These are phyloP conservation scores for Beauveria australis DNA, from an alignment of 2,329 filamentous ascomycete species.

Conservation along the genomic window DNA sequence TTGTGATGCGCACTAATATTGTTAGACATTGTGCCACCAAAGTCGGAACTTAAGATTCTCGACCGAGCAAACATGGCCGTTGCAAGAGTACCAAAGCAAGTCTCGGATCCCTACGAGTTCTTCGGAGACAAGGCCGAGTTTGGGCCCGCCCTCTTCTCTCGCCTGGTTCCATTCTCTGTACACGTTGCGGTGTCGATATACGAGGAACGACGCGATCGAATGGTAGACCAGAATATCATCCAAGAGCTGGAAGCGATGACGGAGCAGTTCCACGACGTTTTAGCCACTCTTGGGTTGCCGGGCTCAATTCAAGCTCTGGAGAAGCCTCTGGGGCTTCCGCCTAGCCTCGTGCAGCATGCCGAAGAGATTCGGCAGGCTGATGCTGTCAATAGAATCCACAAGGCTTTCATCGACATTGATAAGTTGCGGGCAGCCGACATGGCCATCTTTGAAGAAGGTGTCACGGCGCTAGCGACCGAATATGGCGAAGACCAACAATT, in stretches of 20 bases:
- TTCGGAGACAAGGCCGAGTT: constrained; percentile 75
- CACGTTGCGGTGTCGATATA: constrained; percentile 95
- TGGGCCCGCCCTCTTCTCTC: constrained; percentile 77
- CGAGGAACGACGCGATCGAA: constrained; percentile 79
- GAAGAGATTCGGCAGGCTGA: constrained; percentile 92
- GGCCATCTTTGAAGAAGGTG: constrained; percentile 74
- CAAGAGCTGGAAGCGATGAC: constrained; percentile 77
- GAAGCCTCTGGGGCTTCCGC: constrained; percentile 84
- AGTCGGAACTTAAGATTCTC: constrained; percentile 76
- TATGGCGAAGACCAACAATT: constrained; percentile 74
- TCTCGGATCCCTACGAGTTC: constrained; percentile 70
- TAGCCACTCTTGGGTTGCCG: constrained; percentile 78
- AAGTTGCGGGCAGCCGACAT: constrained; percentile 78
- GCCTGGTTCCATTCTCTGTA: constrained; percentile 89
- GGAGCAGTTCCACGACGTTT: constrained; percentile 65
- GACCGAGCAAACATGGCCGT: constrained; percentile 86
- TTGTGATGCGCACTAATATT: constrained; percentile 18
- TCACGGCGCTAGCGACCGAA: constrained; percentile 68
- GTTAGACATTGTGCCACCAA: constrained; percentile 71
- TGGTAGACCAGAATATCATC: constrained; percentile 82
- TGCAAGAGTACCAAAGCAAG: constrained; percentile 69
- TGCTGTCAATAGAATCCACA: constrained; percentile 66
- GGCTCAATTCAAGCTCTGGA: constrained; percentile 91
- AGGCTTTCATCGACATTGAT: constrained; percentile 79
- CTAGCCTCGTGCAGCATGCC: constrained; percentile 77